Conservation (phyloP, 805 yeast species). For the Suhomyces pyralidae region DNA sequence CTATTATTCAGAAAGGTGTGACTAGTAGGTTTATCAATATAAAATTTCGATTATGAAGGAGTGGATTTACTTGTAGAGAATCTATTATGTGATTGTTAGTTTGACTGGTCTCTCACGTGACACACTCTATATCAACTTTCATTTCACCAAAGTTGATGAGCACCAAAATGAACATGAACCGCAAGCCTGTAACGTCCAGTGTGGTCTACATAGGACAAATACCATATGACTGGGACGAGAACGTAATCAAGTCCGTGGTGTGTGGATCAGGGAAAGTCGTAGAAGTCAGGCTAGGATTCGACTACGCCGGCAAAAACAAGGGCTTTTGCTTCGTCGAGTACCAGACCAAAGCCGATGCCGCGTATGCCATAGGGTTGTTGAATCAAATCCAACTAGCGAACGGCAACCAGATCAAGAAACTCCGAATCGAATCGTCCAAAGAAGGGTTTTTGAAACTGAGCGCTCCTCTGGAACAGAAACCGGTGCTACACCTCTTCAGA, state of each 20-base stretch:
- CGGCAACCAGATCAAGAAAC: slow-evolving; percentile 35
- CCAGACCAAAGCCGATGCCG: slow-evolving; percentile 49
- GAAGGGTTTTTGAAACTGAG: slow-evolving; percentile 48
- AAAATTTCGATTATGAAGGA: too few relatives aligned
- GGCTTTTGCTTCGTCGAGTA: slow-evolving; percentile 70
- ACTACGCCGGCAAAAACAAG: slow-evolving; percentile 56
- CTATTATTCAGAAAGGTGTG: too few relatives aligned
- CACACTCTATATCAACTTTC: neutral
- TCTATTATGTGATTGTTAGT: too few relatives aligned
- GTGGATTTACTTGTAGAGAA: too few relatives aligned
- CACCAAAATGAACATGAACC: neutral
- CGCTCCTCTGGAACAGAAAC: slow-evolving; percentile 36
- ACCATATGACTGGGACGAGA: slow-evolving; percentile 71
- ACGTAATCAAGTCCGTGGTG: slow-evolving; percentile 56
- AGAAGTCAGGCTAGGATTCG: slow-evolving; percentile 62
- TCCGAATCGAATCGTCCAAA: slow-evolving; percentile 59
- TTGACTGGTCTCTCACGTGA: neutral
- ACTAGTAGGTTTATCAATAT: too few relatives aligned
- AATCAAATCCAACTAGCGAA: slow-evolving; percentile 39
- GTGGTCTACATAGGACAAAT: slow-evolving; percentile 55
- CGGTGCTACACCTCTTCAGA: slow-evolving; percentile 43
- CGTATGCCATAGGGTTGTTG: slow-evolving; percentile 44
- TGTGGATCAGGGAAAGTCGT: slow-evolving; percentile 72
- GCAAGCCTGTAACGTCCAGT: slow-evolving; percentile 1
- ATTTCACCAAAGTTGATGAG: neutral